These are phyloP conservation scores for Solanum hybrid DNA, from an alignment of 305 asterid species.

Conservation along the genomic window DNA sequence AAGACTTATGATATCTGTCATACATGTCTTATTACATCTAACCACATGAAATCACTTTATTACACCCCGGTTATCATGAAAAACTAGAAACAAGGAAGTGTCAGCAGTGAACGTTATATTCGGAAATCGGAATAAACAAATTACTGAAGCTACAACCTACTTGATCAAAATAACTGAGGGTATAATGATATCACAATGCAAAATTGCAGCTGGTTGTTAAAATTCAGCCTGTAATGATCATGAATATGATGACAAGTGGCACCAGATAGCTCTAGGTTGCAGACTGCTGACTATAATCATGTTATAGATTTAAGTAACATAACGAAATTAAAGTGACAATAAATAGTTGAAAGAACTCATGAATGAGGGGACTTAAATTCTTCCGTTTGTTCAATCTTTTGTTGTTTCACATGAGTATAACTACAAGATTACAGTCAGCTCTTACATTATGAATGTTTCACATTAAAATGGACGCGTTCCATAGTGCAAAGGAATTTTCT, in stretches of 20 bases:
- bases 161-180: not conserved
- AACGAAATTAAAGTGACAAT: not conserved
- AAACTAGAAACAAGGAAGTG: not conserved
- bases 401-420: not conserved
- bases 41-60: not conserved
- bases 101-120: not conserved
- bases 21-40: not conserved
- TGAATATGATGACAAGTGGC: not conserved
- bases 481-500: not conserved
- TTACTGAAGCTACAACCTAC: not conserved
- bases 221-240: not conserved
- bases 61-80: not conserved
- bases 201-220: not conserved
- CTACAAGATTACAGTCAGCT: not conserved
- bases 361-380: not conserved
- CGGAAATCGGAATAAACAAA: not conserved
- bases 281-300: not conserved
- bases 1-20: not conserved
- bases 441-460: not conserved
- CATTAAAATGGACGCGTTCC: not conserved
- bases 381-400: not conserved
- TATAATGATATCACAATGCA: not conserved
- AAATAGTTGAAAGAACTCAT: not conserved
- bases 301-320: not conserved
- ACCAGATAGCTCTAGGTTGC: not conserved